These are phyloP conservation scores for Priceomyces melissophilus DNA, from an alignment of 805 yeast species.

Conservation along the genomic window DNA sequence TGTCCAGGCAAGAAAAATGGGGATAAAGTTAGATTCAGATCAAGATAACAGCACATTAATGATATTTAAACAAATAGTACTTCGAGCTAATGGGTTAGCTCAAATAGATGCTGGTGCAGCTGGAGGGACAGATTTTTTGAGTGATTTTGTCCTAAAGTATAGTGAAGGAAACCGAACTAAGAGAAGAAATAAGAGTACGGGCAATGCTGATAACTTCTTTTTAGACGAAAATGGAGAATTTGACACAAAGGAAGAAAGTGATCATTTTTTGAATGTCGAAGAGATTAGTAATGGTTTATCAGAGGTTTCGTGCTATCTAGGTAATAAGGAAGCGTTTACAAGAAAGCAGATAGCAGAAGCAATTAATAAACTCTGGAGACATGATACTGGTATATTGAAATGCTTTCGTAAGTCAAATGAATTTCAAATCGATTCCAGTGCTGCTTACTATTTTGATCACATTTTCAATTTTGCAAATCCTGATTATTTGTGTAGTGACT, in stretches of 20 bases:
- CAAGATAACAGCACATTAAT: constrained; percentile 43
- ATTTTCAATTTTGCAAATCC: constrained; percentile 62
- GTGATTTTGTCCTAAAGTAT: constrained; percentile 62
- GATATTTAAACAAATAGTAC: constrained; percentile 45
- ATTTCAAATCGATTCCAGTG: constrained; percentile 83
- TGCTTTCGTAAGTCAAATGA: constrained; percentile 62
- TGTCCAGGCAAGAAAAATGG: constrained; percentile 67
- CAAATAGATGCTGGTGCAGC: constrained; percentile 64
- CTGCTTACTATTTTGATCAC: constrained; percentile 75
- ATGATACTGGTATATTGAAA: constrained; percentile 62
- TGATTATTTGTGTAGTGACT: constrained; percentile 67
- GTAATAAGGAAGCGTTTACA: constrained; percentile 13
- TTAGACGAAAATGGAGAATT: constrained; percentile 13
- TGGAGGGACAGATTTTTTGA: constrained; percentile 60
- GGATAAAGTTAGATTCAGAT: constrained; percentile 67
- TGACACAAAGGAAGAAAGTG: constrained; percentile 15
- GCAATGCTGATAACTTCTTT: constrained; percentile 26
- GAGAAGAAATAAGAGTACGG: constrained; percentile 54
- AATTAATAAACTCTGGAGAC: constrained; percentile 62
- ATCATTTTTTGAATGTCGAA: constrained; percentile 5
- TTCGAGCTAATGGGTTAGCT: constrained; percentile 56
- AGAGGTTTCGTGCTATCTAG: constrained; percentile 9
- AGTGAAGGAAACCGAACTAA: constrained; percentile 51
- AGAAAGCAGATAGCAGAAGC: constrained; percentile 68
- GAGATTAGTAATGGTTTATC: constrained; percentile 9